A percentile compares a stretch with the other conserved stretches of the same genome.
phyloP scores from a whole-genome alignment of 208 protist genomes.

The Leishmania major region DNA sequence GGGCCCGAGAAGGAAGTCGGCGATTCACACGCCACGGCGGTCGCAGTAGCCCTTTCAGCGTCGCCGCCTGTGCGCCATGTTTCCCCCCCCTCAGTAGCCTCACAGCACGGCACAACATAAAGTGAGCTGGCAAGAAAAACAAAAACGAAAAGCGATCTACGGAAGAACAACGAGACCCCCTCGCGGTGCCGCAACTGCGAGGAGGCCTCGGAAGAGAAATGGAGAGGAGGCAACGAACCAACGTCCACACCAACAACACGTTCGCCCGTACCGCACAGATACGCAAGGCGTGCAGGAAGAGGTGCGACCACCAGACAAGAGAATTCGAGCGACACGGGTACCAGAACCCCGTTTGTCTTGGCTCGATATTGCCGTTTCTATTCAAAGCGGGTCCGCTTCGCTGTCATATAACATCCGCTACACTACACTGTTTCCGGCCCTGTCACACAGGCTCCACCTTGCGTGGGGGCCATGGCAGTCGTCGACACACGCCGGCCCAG shows the following conservation, averaged over 20 bases:
- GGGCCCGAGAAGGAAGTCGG: not conserved
- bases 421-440: too few species aligned
- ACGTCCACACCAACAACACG: too few species aligned
- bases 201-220: too few species aligned
- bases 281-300: not conserved
- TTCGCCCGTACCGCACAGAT: not conserved
- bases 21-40: not conserved
- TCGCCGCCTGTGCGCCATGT: not conserved
- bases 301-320: not conserved
- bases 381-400: not conserved
- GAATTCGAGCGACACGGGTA: not conserved
- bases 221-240: too few species aligned
- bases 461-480: too few species aligned
- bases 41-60: not conserved
- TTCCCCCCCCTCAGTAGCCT: not conserved
- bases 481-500: too few species aligned
- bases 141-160: not conserved
- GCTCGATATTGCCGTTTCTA: not conserved
- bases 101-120: not conserved
- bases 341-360: not conserved
- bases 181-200: not conserved
- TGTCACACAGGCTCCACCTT: too few species aligned
- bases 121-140: not conserved
- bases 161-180: not conserved
- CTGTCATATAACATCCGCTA: too few species aligned